Evolutionary conservation across 2,329 filamentous ascomycete species (phyloP), one percentile per base, ranked within the genome.

Genomic region (Apiospora arundinis): DNA sequence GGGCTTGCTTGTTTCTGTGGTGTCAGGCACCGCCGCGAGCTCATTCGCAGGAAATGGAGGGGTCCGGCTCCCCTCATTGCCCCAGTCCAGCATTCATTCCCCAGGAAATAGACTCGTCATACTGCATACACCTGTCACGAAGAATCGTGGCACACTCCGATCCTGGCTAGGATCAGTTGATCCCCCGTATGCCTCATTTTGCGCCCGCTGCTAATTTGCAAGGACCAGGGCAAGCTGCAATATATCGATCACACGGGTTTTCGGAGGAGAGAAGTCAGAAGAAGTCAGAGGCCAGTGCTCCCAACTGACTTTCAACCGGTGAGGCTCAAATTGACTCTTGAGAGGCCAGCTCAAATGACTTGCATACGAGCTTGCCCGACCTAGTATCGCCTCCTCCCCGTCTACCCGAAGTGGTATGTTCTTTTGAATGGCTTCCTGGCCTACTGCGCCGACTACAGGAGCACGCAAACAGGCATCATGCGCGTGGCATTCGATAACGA

Each of bases 251-350:
- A 21, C 18, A 18, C 9, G 52, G 16, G 8, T 21, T 8, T 32
- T 16, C 12, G 42, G 14, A 14, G 42, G 42, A 52, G 28, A 32
- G 16, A 32, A 32, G 32, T 32, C 32, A 32, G 32, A 32, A 32
- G 3, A 32, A 16, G 28, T 9, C 49, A 56, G n/a, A 2, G 6
- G 49, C 52, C 52, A 21, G 16, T 3, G 25, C 25, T 32, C 52
- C 25, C 6, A 32, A 32, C 9, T 56, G 52, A 18, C n/a, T 63
- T 63, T 40, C 21, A 63, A 40, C 56, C 56, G 56, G 56, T 63
- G 56, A 63, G 56, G 56, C 56, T 63, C 56, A 63, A 63, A 32
- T 63, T 63, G 56, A 40, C 56, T 63, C 52, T 63, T 63, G 56
- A 63, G 56, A 40, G 56, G 56, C 56, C 56, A 37, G 56, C 32